phyloP scores from a whole-genome alignment of 1,284 basidiomycete genomes.

The Kwoniella shivajii region DNA sequence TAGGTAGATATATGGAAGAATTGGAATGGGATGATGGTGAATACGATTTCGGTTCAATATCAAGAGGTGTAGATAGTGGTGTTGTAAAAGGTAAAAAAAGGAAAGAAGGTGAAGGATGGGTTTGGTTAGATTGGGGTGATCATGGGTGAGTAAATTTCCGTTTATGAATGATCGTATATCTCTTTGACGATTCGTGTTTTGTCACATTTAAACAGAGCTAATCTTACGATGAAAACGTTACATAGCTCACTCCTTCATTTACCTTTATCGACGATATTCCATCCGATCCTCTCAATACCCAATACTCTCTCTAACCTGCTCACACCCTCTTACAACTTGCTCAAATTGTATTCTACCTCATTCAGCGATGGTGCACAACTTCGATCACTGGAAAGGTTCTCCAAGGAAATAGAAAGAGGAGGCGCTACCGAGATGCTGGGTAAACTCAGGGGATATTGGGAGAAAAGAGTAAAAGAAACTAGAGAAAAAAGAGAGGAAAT shows the following conservation, averaged over 20 bases:
- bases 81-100: constrained; percentile 13
- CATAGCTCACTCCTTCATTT: constrained; percentile 40
- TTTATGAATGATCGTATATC: neutral
- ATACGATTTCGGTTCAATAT: constrained; percentile 41
- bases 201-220: neutral
- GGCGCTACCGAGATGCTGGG: constrained; percentile 32
- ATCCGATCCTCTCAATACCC: constrained; percentile 39
- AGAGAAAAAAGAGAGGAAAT: constrained; percentile 27
- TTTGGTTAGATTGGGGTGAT: constrained; percentile 45
- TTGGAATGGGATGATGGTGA: constrained; percentile 47
- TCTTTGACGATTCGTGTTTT: neutral
- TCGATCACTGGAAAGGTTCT: constrained; percentile 21
- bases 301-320: constrained; percentile 34
- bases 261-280: constrained; percentile 39
- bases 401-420: constrained; percentile 22
- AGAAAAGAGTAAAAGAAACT: constrained; percentile 24
- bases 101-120: constrained; percentile 20
- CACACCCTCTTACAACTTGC: constrained; percentile 32
- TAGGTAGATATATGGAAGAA: constrained; percentile 52
- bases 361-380: constrained; percentile 42
- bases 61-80: constrained; percentile 21
- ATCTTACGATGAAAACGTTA: neutral
- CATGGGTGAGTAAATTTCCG: constrained; percentile 36
- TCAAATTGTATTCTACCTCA: constrained; percentile 28
- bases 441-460: constrained; percentile 26